Conservation (phyloP, 805 yeast species). For the Pichia scutulata region DNA sequence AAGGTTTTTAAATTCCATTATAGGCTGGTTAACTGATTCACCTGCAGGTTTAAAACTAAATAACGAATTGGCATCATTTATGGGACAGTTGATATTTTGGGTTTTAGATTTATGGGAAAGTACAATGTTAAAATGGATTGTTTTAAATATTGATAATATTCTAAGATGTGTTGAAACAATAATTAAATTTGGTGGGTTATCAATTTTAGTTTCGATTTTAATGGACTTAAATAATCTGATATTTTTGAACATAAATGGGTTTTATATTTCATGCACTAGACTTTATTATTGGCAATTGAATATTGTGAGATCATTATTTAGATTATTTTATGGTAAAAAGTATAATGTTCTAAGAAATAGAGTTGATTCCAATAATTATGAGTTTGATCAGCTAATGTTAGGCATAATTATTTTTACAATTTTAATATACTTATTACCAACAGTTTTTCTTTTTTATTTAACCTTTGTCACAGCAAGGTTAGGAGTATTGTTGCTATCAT, state of each 20-base stretch:
- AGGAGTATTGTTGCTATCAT: slow-evolving; percentile 38
- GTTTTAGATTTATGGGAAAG: slow-evolving; percentile 60
- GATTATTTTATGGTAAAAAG: slow-evolving; percentile 84
- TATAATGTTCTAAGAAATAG: slow-evolving; percentile 77
- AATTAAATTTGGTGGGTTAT: slow-evolving; percentile 42
- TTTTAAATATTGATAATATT: slow-evolving; percentile 11
- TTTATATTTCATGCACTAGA: slow-evolving; percentile 72
- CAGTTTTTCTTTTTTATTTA: slow-evolving; percentile 76
- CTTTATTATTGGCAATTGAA: slow-evolving; percentile 70
- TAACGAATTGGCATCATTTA: slow-evolving; percentile 72
- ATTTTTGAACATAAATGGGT: slow-evolving; percentile 67
- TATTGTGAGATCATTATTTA: slow-evolving; percentile 64
- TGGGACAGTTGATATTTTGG: slow-evolving; percentile 86
- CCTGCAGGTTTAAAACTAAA: slow-evolving; percentile 94
- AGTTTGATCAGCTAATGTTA: slow-evolving; percentile 74
- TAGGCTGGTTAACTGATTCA: slow-evolving; percentile 73
- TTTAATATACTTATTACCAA: slow-evolving; percentile 71
- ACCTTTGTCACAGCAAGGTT: slow-evolving; percentile 60
- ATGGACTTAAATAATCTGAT: slow-evolving; percentile 58
- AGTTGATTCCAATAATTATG: slow-evolving; percentile 78
- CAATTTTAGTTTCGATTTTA: slow-evolving; percentile 58
- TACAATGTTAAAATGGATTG: slow-evolving; percentile 13
- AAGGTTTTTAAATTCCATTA: slow-evolving; percentile 30
- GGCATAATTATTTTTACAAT: slow-evolving; percentile 87
- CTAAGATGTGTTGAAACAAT: slow-evolving; percentile 12